phyloP scores from a whole-genome alignment of 495 filamentous ascomycete genomes.

The Penicillium bovifimosum region DNA sequence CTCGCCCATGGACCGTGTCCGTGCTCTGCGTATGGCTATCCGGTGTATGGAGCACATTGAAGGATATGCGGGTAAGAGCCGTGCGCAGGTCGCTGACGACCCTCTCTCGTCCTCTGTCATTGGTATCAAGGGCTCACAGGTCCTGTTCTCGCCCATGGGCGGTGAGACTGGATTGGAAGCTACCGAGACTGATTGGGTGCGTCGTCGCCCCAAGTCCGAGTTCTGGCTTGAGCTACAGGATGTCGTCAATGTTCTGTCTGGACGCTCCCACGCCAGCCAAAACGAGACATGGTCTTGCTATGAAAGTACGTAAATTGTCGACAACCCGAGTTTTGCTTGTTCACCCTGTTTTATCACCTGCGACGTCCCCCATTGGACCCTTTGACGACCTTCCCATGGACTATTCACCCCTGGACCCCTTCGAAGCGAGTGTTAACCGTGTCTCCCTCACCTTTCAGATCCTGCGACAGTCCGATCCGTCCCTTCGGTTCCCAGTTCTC shows the following conservation, averaged over 20 bases:
- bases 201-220: conserved; percentile 75
- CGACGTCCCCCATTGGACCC: background rate
- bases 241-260: conserved; percentile 79
- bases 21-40: conserved; percentile 86
- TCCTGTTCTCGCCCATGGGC: conserved; percentile 77
- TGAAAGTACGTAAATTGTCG: conserved; percentile 28
- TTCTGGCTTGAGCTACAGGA: conserved; percentile 81
- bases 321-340: conserved; percentile 7
- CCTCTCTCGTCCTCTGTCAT: conserved; percentile 72
- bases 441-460: conserved; percentile 13
- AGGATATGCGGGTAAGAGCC: conserved; percentile 58
- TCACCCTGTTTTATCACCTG: background rate
- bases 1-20: conserved; percentile 90
- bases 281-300: conserved; percentile 28
- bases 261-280: conserved; percentile 44
- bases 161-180: conserved; percentile 60
- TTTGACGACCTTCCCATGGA: background rate
- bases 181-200: conserved; percentile 88
- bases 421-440: conserved; percentile 15
- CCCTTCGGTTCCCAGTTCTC: conserved; percentile 18
- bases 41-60: conserved; percentile 89
- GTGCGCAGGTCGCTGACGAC: conserved; percentile 63
- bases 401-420: background rate
- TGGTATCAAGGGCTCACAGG: conserved; percentile 82
- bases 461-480: conserved; percentile 16